Evolutionary conservation across 768 basidiomycete species (phyloP), one percentile per base, ranked within the genome.

Genomic region (Dioszegia crocea): DNA sequence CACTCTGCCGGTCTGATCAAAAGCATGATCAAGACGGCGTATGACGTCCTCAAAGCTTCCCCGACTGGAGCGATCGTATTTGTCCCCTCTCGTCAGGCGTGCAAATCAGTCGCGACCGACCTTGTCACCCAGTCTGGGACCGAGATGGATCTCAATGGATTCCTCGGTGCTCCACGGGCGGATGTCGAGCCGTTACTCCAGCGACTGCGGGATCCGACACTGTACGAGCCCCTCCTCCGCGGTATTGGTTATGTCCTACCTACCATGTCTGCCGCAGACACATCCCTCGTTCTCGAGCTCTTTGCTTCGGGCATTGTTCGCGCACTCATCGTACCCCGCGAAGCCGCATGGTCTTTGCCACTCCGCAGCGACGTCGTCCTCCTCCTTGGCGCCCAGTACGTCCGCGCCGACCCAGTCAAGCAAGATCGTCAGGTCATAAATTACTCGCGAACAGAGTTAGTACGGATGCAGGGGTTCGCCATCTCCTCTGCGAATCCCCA

Each of bases 351-450:
- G 92, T 85, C 83, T 27, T 74, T 97, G n/a, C 91, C 93, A 19
- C 84, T 92, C 17, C 84, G 86, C 52, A 89, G 89, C 1, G 81
- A 83, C 6, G 83, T 83, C 5, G 93, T 98, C 16, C 80, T 98
- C 36, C 86, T 91, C 44, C 87, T 98, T 87, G 88, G 91, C 17
- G 90, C 93, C 3, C 96, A 99, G 75, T 94, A 89, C 75, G 33
- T 71, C 26, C 80, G 83, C 30, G 23, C 39, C 49, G 10, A 45
- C 59, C 14, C 43, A 21, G 29, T 21, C 43, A 26, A 50, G 19
- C 29, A 19, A 36, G 84, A 86, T 60, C 84, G 88, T 23, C 86
- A 87, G 66, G 73, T 94, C 49, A 82, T 82, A 43, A 91, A 92
- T 72, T 98, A 98, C 75, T 79, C 80, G 0, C 78, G 94, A 36